Evolutionary conservation across 2,329 filamentous ascomycete species (phyloP).

Genomic region (Sarocladium kiliense): DNA sequence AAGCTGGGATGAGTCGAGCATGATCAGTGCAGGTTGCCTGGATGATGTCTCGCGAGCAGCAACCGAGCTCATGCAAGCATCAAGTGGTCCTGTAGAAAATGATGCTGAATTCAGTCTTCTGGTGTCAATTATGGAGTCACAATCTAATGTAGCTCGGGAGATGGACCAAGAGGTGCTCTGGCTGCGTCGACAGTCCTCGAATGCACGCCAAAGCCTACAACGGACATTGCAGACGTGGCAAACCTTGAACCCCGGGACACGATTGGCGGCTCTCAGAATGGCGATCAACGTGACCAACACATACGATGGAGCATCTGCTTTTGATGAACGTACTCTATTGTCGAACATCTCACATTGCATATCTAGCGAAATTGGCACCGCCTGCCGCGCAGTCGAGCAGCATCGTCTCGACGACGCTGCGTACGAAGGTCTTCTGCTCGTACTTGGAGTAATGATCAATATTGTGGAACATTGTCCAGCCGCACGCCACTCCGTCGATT

Average conservation of each 20-base stretch:
- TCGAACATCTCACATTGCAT: conserved; percentile 43
- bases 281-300: conserved; percentile 86
- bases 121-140: conserved; percentile 31
- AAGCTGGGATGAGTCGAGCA: background rate
- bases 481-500: conserved; percentile 41
- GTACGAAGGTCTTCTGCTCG: conserved; percentile 69
- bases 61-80: background rate
- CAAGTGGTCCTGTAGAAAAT: background rate
- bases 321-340: conserved; percentile 57
- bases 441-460: conserved; percentile 81
- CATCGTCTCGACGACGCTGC: conserved; percentile 43
- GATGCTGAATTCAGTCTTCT: conserved; percentile 39
- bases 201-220: conserved; percentile 24
- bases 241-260: conserved; percentile 7
- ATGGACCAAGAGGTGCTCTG: conserved; percentile 17
- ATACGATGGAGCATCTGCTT: conserved; percentile 63
- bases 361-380: conserved; percentile 42
- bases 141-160: conserved; percentile 23
- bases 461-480: conserved; percentile 71
- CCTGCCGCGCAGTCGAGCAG: conserved; percentile 42
- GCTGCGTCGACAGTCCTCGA: conserved; percentile 21
- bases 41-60: background rate
- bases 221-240: conserved; percentile 25
- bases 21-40: background rate
- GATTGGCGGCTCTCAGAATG: conserved; percentile 40